Percentiles rank a stretch among this genome's conserved stretches.
Conservation (phyloP, 345 rosid species). For the Euphorbia pulcherrima region DNA sequence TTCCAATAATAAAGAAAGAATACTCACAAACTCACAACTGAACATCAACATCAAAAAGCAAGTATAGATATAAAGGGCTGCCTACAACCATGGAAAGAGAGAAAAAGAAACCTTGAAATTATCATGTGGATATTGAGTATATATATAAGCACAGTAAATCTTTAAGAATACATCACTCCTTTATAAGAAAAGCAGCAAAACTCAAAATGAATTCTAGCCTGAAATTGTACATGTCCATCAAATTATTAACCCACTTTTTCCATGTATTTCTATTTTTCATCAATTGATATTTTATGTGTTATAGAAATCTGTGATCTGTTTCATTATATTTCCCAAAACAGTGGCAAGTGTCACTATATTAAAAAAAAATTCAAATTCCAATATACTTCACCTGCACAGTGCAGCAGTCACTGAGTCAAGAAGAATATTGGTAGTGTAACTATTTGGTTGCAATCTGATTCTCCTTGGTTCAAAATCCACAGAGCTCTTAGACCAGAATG, state of each 20-base stretch:
- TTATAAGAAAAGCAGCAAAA: no score
- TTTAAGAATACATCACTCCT: neutral
- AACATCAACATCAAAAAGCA: neutral
- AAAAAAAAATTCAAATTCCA: neutral
- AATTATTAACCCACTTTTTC: neutral
- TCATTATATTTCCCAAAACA: neutral
- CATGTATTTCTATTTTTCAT: neutral
- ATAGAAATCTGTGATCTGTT: neutral
- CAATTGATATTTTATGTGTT: neutral
- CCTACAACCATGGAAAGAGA: neutral
- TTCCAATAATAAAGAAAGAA: neutral
- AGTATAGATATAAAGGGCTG: neutral
- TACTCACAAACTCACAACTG: neutral
- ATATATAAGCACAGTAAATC: neutral
- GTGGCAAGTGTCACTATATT: neutral
- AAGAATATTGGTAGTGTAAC: conserved; percentile 83
- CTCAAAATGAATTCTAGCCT: neutral
- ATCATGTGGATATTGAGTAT: neutral
- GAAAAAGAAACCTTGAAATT: neutral
- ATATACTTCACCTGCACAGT: conserved; percentile 64
- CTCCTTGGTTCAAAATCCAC: conserved; percentile 92
- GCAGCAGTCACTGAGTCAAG: conserved; percentile 96
- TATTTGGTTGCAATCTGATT: conserved; percentile 87
- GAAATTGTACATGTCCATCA: neutral
- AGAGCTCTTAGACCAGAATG: conserved; percentile 95